A percentile compares a stretch with the other conserved stretches of the same genome.
These are phyloP conservation scores for Phanerodontia chrysosporium DNA, from an alignment of 768 basidiomycete species.

Conservation along the genomic window DNA sequence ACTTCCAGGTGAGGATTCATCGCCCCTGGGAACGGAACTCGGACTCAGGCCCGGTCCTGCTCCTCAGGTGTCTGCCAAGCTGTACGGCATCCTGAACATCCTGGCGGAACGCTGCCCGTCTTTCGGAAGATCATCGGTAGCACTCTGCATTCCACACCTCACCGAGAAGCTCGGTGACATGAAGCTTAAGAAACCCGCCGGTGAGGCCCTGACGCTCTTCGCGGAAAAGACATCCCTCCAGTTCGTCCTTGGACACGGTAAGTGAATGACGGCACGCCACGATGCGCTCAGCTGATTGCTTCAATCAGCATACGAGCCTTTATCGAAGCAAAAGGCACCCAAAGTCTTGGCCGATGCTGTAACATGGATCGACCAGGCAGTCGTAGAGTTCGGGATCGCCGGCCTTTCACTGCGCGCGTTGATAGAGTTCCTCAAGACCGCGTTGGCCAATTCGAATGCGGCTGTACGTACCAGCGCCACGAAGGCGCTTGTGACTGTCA, in stretches of 20 bases:
- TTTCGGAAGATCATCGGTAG: conserved; percentile 83
- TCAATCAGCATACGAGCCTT: conserved; percentile 79
- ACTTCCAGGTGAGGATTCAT: conserved; percentile 71
- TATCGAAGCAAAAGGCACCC: conserved; percentile 94
- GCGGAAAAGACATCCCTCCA: conserved; percentile 92
- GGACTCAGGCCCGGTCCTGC: conserved; percentile 4
- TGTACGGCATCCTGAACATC: conserved; percentile 71
- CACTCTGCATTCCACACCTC: conserved; percentile 75
- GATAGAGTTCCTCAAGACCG: conserved; percentile 86
- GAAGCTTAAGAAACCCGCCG: conserved; percentile 95
- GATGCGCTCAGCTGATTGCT: conserved; percentile 15
- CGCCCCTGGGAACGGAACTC: neutral
- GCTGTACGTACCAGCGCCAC: conserved; percentile 91
- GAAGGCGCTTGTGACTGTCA: conserved; percentile 86
- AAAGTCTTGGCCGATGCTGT: conserved; percentile 93
- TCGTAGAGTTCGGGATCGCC: conserved; percentile 88
- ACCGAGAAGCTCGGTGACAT: conserved; percentile 94
- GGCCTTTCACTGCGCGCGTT: conserved; percentile 79
- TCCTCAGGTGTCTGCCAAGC: conserved; percentile 79
- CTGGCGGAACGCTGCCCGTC: conserved; percentile 77
- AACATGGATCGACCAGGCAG: conserved; percentile 79
- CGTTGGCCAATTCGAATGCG: conserved; percentile 91
- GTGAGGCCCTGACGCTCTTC: conserved; percentile 77
- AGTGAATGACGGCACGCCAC: conserved; percentile 14
- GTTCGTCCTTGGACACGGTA: conserved; percentile 91